Evolutionary conservation across 257 asterid species (phyloP), one percentile per base, ranked within the genome.

Genomic region (Orobanche coerulescens): DNA sequence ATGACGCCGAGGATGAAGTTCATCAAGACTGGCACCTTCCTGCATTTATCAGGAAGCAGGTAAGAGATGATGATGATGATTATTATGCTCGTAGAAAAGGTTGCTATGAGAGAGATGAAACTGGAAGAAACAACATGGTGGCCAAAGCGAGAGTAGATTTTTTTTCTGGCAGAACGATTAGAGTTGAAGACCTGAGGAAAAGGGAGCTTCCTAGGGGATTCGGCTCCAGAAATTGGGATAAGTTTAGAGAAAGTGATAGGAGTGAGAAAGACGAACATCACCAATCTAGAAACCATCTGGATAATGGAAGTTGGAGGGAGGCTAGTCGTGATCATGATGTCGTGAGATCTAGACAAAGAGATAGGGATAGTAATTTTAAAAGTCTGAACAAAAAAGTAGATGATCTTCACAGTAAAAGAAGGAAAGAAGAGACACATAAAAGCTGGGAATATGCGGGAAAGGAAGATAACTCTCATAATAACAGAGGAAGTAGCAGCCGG

Each of bases 131-230:
- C 42, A 79, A 51, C 51, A 51, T 65, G 57, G 69, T 65, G 16
- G 81, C 61, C 37, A 83, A 72, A 82, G 82, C 78, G 47, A 83
- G 81, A 81, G 96, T 83, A 43, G 89, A 76, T 58, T 58, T 83
- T 14, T 64, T 71, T 78, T 58, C 81, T 55, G 83, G 81, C 37
- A 82, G 88, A 67, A 77, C 83, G 72, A 50, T 65, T 53, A 83
- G 85, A 78, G 66, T 60, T 62, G 87, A 85, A 69, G 94, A 91
- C 60, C 26, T 69, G 1, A 77, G 87, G 69, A 85, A 78, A 72
- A 76, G 90, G 76, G 92, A 79, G 57, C 82, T 71, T 36, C 75
- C 71, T 62, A 84, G 76, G 22, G 94, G 85, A 62, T 60, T 70
- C 53, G 83, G 82, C 50, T 72, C 93, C 58, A 82, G 82, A 65